Evolutionary conservation across 2,329 filamentous ascomycete genomes (phyloP).

Genomic region (Colletotrichum sojae): DNA sequence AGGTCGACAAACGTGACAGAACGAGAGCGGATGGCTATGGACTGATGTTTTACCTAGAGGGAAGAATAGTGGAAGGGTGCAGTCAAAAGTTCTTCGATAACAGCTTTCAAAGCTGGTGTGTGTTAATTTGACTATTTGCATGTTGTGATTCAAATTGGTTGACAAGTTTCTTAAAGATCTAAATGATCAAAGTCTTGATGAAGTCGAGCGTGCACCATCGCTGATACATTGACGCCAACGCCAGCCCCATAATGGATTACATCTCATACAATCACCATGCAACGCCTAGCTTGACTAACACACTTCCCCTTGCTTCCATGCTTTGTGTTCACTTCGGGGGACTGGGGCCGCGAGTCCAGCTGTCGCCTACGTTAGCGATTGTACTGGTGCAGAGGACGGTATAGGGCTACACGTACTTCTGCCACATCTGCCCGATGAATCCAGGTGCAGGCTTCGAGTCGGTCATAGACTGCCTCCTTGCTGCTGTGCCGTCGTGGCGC

Average conservation of each 20-base stretch:
- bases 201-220: neutral
- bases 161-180: no score
- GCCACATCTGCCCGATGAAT: slow-evolving; percentile 69
- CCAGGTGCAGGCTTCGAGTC: slow-evolving; percentile 67
- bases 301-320: neutral
- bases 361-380: slow-evolving; percentile 33
- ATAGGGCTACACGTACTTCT: slow-evolving; percentile 60
- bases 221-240: neutral
- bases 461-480: slow-evolving; percentile 68
- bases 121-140: no score
- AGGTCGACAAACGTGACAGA: no score
- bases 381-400: accelerated
- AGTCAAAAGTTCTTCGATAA: no score
- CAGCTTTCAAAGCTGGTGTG: no score
- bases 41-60: no score
- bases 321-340: slow-evolving; percentile 44
- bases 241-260: neutral
- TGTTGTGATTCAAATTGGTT: no score
- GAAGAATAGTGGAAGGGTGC: no score
- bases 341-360: slow-evolving; percentile 51
- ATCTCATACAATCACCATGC: slow-evolving; percentile 23
- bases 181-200: neutral
- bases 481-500: slow-evolving; percentile 59
- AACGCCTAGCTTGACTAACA: neutral
- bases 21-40: no score